Base-by-base conservation (phyloP, 108 stramenopile genomes). In the Cylindrotheca fusiformis region DNA sequence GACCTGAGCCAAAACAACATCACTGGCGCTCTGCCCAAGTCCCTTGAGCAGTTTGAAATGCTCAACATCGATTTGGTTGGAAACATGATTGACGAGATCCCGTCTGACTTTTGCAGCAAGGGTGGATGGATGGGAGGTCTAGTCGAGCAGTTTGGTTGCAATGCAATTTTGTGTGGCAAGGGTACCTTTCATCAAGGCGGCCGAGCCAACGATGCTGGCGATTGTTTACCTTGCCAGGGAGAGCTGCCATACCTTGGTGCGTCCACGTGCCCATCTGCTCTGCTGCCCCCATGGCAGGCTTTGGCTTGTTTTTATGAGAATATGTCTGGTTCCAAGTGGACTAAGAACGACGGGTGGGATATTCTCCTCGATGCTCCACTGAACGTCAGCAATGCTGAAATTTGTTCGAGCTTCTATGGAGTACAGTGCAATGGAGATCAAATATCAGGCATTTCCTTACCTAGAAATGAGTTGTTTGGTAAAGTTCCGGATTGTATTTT, bases 171-270 rank as follows among this genome's bases (percentile, higher is more conserved):
- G 21, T 63, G 68, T 63, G 50, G 49, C 2, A 12, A 14, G 18
- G 68, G 75, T 1, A 60, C 62, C 1, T 93, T 76, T 69, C 77
- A 80, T 26, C 57, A 63, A 1, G 49, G 68, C 14, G 91, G 91
- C 32, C 76, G 85, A 17, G 29, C 76, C 58, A 57, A 69, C 32
- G 46, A 62, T 66, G 59, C 54, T 60, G 21, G 27, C 19, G 27
- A 32, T 33, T 63, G 63, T 36, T 12, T 22, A 32, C 51, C 32
- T 6, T 63, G 63, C 49, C 10, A 17, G 31, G 32, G 6, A 10
- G 22, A 14, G 21, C 23, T 4, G 1, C 22, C 24, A 10, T 14
- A 17, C 20, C 20, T 63, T 25, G 63, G 63, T n/a, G 51, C 51
- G 0, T 41, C 51, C 0, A 63, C 30, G 8, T 63, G 63, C 36